Evolutionary conservation across 495 filamentous ascomycete species (phyloP).

Genomic region (Podospora comata): DNA sequence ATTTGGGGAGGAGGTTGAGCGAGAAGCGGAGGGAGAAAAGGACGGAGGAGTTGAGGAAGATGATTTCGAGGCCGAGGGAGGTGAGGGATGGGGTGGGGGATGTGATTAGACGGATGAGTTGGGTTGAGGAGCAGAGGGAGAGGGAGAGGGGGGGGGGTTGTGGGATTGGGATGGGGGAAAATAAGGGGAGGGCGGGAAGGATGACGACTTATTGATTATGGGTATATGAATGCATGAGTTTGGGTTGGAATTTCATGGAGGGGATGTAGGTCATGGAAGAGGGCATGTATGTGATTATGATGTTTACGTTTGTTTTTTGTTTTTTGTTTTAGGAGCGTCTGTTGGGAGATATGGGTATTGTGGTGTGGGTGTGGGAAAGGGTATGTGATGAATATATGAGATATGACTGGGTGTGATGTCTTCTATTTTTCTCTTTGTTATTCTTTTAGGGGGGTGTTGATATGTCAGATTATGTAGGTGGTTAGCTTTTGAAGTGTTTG

Average conservation of each 20-base stretch:
- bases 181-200: background rate
- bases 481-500: too few species aligned
- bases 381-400: background rate
- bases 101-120: conserved; percentile 42
- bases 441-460: too few species aligned
- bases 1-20: conserved; percentile 54
- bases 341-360: too few species aligned
- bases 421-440: background rate
- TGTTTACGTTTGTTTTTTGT: background rate
- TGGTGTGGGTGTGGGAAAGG: too few species aligned
- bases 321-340: background rate
- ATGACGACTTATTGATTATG: background rate
- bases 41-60: conserved; percentile 61
- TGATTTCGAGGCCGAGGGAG: conserved; percentile 55
- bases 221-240: background rate
- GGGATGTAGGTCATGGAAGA: background rate
- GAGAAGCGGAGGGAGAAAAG: conserved; percentile 63
- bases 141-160: background rate
- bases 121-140: conserved; percentile 6
- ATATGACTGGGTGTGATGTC: background rate
- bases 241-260: background rate
- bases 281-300: background rate
- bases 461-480: too few species aligned
- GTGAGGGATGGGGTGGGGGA: conserved; percentile 53
- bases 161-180: background rate